Conservation (phyloP, 202 grass and related monocot species). For the Schoenoplectus tabernaemontani region DNA sequence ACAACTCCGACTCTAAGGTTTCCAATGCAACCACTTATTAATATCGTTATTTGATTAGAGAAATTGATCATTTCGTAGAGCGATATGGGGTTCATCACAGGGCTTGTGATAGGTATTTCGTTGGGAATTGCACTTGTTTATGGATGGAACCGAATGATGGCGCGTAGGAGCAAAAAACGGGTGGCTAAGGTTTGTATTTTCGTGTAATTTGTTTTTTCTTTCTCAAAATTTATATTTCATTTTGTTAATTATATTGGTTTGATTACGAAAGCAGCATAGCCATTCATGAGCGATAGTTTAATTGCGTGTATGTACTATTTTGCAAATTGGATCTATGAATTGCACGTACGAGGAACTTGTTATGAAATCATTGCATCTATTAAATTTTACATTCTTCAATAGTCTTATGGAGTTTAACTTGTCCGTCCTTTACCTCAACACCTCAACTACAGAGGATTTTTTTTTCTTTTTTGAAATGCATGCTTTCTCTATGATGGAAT, state of each 20-base stretch:
- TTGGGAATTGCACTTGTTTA: constrained; percentile 67
- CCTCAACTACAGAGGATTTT: not conserved
- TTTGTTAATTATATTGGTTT: not conserved
- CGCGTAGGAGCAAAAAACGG: constrained; percentile 50
- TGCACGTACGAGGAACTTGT: not conserved
- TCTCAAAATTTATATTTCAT: not conserved
- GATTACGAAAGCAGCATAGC: not conserved
- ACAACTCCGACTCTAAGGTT: constrained; percentile 21
- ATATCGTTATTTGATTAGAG: constrained; percentile 16
- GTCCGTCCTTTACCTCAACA: not conserved
- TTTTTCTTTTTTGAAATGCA: not conserved
- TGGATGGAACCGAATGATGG: constrained; percentile 59
- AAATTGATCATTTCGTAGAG: not conserved
- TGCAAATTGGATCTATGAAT: not conserved
- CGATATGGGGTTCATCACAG: constrained; percentile 75
- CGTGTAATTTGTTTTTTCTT: not conserved
- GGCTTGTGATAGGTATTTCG: constrained; percentile 53
- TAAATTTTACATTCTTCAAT: not conserved
- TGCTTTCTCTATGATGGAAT: not conserved
- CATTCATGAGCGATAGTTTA: not conserved
- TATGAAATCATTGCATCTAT: not conserved
- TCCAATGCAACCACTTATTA: constrained; percentile 16
- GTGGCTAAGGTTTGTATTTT: constrained; percentile 40
- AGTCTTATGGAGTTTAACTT: not conserved
- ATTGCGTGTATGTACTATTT: not conserved